phyloP scores from a whole-genome alignment of 2,329 filamentous ascomycete species.

The Aciculosporium take region DNA sequence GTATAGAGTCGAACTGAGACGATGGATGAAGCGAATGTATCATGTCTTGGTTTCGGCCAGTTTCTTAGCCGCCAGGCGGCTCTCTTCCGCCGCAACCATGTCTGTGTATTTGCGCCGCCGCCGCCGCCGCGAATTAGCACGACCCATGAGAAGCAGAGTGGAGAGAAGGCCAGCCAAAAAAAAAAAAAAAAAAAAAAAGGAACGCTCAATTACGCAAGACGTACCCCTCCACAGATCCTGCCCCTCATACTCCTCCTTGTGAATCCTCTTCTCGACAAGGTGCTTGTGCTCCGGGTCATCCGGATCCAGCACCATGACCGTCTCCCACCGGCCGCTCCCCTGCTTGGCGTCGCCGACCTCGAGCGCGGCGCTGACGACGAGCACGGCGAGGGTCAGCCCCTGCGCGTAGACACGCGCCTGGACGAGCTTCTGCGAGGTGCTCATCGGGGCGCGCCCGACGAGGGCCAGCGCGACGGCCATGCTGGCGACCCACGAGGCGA shows the following conservation, averaged over 20 bases:
- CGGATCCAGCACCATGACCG: conserved; percentile 64
- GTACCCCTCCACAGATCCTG: conserved; percentile 87
- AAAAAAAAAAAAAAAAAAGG: neutral
- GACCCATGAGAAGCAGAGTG: too few species aligned
- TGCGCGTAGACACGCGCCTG: conserved; percentile 93
- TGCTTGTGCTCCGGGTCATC: conserved; percentile 72
- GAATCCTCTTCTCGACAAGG: conserved; percentile 72
- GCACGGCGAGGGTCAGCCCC: conserved; percentile 69
- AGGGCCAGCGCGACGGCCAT: conserved; percentile 63
- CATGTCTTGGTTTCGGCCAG: conserved; percentile 12
- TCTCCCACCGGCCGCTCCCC: conserved; percentile 71
- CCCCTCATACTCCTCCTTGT: conserved; percentile 74
- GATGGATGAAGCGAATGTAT: neutral
- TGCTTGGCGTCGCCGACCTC: conserved; percentile 65
- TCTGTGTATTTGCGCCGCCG: conserved; percentile 32
- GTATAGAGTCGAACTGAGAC: neutral
- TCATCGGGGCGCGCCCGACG: conserved; percentile 63
- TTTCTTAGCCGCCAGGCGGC: conserved; percentile 32
- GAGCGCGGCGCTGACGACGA: conserved; percentile 69
- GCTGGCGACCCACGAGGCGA: conserved; percentile 64
- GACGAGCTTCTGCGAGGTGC: conserved; percentile 71
- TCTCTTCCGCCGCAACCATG: conserved; percentile 72
- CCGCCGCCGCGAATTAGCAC: too few species aligned
- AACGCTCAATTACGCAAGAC: conserved; percentile 12
- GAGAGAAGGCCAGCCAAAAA: neutral